These are phyloP conservation scores for Hyphodiscus sp. DNA, from an alignment of 2,329 filamentous ascomycete genomes.

Conservation along the genomic window DNA sequence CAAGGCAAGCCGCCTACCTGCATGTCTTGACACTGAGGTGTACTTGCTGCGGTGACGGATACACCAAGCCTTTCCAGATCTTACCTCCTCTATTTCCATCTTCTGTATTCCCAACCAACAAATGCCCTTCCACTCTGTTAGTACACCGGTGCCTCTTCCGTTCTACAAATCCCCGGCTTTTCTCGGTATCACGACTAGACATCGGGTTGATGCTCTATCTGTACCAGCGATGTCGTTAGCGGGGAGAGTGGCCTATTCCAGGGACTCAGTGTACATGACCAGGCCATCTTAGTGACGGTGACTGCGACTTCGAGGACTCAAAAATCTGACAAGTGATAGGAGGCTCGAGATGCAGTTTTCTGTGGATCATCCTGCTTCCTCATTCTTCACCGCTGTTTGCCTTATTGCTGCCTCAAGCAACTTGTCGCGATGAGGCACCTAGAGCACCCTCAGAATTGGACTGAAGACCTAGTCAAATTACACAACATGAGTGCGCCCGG, in stretches of 20 bases:
- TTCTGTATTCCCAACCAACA: conserved; percentile 7
- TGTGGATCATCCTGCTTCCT: background rate
- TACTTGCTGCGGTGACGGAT: background rate
- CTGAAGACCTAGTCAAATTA: conserved; percentile 11
- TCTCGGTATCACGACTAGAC: background rate
- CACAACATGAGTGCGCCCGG: conserved; percentile 3
- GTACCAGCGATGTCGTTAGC: conserved; percentile 17
- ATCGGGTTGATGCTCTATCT: conserved; percentile 16
- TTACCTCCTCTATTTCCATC: conserved; percentile 5
- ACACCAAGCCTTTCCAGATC: conserved; percentile 2
- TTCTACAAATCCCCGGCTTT: background rate
- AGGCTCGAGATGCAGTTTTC: background rate
- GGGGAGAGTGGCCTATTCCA: conserved; percentile 1
- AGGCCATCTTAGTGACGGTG: background rate
- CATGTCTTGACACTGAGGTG: conserved; percentile 10
- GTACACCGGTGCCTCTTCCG: conserved; percentile 1
- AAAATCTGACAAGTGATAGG: conserved; percentile 15
- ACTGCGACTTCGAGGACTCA: background rate
- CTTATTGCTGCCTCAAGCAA: conserved; percentile 16
- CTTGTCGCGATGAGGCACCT: conserved; percentile 8
- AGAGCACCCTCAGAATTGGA: conserved; percentile 3
- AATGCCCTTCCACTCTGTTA: conserved; percentile 12
- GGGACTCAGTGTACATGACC: background rate
- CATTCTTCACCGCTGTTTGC: conserved; percentile 24
- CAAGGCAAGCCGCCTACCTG: conserved; percentile 12